Evolutionary conservation across 148 eudicot genomes (phyloP), one percentile per base, ranked within the genome.

Genomic region (Rhododendron griersonianum): DNA sequence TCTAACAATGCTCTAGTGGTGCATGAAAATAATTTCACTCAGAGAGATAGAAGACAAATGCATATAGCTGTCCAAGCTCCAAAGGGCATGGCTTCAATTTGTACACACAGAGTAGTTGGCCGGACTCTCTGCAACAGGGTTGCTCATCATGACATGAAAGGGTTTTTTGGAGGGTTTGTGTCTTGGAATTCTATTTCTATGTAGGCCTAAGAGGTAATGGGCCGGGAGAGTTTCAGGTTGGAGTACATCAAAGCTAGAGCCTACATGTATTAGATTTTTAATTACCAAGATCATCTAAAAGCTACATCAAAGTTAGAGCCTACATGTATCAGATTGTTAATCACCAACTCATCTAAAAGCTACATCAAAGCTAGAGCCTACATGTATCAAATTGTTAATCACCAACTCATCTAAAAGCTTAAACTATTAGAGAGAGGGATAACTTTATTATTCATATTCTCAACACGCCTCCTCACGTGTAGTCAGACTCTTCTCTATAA

Each of bases 31-130:
- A 82, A 83, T 25, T 83, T 71, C 61, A 5, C 15, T n/a, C 18
- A 44, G 39, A 39, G 19, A 53, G 50, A 67, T 59, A 86, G 39
- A 87, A 30, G 65, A 81, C 82, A 80, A 48, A 57, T 39, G 15
- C 63, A 30, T 5, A 85, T 83, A 88, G 89, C 89, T 88, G 90
- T 82, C 78, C 21, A 69, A 35, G 80, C 85, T 75, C 78, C 13
- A 71, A 50, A 55, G 61, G 5, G 18, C 51, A 76, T 33, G 71
- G 84, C 69, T 87, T 81, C 82, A 30, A 30, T 87, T 53, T 81
- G 82, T 81, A 75, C 67, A 80, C 78, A 59, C 41, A 78, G 65
- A 77, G 51, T 74, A 69, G 11, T 67, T 18, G 21, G 21, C 19
- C 10, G 85, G 69, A 16, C 83, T 86, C 77, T 85, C 83, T 81